Evolutionary conservation across 2,329 filamentous ascomycete genomes (phyloP).

Genomic region (Monilinia vaccinii-corymbosi): DNA sequence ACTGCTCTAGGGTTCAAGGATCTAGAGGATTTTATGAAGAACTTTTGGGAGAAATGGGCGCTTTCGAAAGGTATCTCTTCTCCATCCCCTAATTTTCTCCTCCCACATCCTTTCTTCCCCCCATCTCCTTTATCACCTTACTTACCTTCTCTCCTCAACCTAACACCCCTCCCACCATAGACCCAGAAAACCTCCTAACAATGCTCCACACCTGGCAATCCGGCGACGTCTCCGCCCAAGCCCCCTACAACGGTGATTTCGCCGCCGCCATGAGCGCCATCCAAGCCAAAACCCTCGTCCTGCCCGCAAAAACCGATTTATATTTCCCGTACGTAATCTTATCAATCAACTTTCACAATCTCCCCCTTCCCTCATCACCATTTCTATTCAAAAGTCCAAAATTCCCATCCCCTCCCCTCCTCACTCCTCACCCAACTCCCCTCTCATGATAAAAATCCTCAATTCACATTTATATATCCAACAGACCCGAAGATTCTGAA

Average conservation of each 20-base stretch:
- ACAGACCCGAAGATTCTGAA: conserved; percentile 64
- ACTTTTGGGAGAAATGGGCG: conserved; percentile 71
- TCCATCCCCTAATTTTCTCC: neutral
- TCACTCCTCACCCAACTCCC: too few species aligned
- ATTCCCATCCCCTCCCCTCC: neutral
- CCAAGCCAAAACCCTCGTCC: conserved; percentile 61
- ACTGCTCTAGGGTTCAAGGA: conserved; percentile 53
- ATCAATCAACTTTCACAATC: neutral
- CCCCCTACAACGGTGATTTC: conserved; percentile 59
- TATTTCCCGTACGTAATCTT: conserved; percentile 61
- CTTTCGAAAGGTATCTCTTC: conserved; percentile 46
- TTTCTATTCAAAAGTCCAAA: too few species aligned
- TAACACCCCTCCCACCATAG: conserved; percentile 27
- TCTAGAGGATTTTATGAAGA: conserved; percentile 64
- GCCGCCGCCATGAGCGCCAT: conserved; percentile 57
- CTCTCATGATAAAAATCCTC: too few species aligned
- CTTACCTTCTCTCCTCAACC: neutral
- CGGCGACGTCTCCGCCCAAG: conserved; percentile 59
- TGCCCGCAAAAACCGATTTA: conserved; percentile 65
- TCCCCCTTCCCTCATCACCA: too few species aligned
- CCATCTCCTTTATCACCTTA: too few species aligned
- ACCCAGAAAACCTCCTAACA: conserved; percentile 64
- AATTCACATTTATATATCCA: too few species aligned
- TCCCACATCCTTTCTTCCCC: too few species aligned
- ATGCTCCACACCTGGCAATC: conserved; percentile 77